Evolutionary conservation across 805 yeast species (phyloP), one percentile per base, ranked within the genome.

Genomic region (Candida manassasensis): DNA sequence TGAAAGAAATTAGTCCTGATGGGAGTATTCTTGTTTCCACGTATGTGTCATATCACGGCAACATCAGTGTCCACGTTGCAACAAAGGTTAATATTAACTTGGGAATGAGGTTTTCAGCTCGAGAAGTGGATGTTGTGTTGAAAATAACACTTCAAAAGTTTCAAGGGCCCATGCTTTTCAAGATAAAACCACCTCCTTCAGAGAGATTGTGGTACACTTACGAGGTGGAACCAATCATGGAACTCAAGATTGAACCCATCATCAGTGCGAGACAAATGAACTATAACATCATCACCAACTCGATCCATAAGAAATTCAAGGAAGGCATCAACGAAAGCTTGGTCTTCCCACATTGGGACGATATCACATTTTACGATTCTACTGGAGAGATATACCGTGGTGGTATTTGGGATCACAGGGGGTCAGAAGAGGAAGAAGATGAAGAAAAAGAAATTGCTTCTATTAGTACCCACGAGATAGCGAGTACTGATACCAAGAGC

Each of bases 151-250:
- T 90, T 32, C 74, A 75, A 37, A 76, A 70, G 46, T 46, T 93
- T 3, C 77, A 80, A 34, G 98, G 98, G 0, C 83, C 84, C 1
- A 44, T 90, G 38, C 52, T 84, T 0, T 49, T 89, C 14, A 63
- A 74, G 27, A 53, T 90, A 21, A 93, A 93, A 52, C 86, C 94
- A 1, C 95, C 96, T 2, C 97, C 98, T 6, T 80, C 95, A 2
- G 79, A 78, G 35, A 72, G 98, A 49, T 50, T 93, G 1, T 93
- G 98, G 98, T 93, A 87, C 52, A 76, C 85, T 2, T 93, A 88
- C 55, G 84, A 78, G 42, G 59, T 72, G 8, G 85, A 81, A 72
- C 98, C 98, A 0, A 66, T 70, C 6, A 58, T 90, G 52, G 82
- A 79, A 37, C 54, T 90, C 40, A 77, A 73, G 22, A 80, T 89